Evolutionary conservation across 1,284 basidiomycete species (phyloP), one percentile per base, ranked within the genome.

Genomic region (Polyporus tsugae): DNA sequence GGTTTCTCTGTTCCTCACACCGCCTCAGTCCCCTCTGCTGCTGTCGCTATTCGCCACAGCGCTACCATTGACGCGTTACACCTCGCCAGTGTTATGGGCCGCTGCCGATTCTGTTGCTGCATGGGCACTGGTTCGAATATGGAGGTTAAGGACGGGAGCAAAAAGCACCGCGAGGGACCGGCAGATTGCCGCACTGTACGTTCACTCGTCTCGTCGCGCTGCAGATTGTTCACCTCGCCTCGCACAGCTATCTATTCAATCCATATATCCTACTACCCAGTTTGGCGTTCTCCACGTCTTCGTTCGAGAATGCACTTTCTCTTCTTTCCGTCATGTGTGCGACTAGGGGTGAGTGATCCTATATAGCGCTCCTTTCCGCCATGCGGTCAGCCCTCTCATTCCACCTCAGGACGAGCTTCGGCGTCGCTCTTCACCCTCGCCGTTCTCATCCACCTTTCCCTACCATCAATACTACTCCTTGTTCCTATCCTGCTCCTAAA

Each of bases 201-300:
- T 85, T 17, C 36, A 59, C 25, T 3, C 41, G 6, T 11, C 7
- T 61, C 4, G 11, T n/a, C 22, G n/a, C 49, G 15, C 22, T 42
- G 11, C 53, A 17, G 11, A 15, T 6, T 6, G 35, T 58, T 62
- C 35, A 65, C 38, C 46, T 44, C 17, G 63, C 33, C 36, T 19
- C 33, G 4, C 58, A 2, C 73, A 96, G 95, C 49, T 96, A 93
- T 80, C 86, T 98, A 3, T 81, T 97, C 69, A 98, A 98, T 74
- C 97, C 97, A 4, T 97, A 97, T 78, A 82, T 94, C 6, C 79
- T 97, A 60, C 83, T 95, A 1, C 89, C 95, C 0, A 92, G 90
- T 46, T 81, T 96, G 2, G 92, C 95, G 0, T 81, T 91, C 9
- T 97, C 96, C 0, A 94, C 94, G 0, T 91, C 94, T 0, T 86